phyloP scores from a whole-genome alignment of 129 eudicot species.

The Mikania micrantha region DNA sequence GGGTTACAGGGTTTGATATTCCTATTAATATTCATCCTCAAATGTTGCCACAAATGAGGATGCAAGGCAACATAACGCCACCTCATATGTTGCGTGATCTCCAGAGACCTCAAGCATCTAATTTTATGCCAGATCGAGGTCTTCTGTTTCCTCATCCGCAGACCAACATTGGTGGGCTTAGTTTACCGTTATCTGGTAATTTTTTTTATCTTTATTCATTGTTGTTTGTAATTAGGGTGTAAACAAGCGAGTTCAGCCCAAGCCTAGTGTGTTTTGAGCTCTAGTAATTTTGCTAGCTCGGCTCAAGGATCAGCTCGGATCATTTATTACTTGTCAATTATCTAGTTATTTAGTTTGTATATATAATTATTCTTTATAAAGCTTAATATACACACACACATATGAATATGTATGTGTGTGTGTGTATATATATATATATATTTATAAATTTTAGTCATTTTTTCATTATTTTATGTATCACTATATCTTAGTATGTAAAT shows the following conservation, averaged over 20 bases:
- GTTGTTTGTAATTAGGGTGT: not conserved
- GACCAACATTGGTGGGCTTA: constrained; percentile 45
- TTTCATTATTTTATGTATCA: too few relatives aligned
- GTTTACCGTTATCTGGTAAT: constrained; percentile 70
- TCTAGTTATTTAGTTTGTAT: too few relatives aligned
- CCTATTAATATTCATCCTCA: constrained; percentile 53
- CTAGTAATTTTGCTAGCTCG: too few relatives aligned
- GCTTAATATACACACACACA: too few relatives aligned
- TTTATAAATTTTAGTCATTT: too few relatives aligned
- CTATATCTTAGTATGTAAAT: too few relatives aligned
- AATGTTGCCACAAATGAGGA: constrained; percentile 69
- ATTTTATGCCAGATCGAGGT: constrained; percentile 60
- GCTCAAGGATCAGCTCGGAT: not conserved
- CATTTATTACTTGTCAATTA: too few relatives aligned
- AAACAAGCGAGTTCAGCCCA: too few relatives aligned
- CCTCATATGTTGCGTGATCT: constrained; percentile 46
- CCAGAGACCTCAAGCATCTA: constrained; percentile 48
- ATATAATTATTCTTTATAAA: too few relatives aligned
- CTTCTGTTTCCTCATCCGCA: constrained; percentile 57
- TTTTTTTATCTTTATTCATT: not conserved
- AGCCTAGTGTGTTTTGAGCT: too few relatives aligned
- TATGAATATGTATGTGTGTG: too few relatives aligned
- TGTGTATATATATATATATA: too few relatives aligned
- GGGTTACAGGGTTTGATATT: constrained; percentile 58
- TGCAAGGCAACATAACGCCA: constrained; percentile 52